Percentiles rank a stretch among this genome's conserved stretches.
phyloP scores from a whole-genome alignment of 352 stramenopile genomes.

The Phytophthora kernoviae region DNA sequence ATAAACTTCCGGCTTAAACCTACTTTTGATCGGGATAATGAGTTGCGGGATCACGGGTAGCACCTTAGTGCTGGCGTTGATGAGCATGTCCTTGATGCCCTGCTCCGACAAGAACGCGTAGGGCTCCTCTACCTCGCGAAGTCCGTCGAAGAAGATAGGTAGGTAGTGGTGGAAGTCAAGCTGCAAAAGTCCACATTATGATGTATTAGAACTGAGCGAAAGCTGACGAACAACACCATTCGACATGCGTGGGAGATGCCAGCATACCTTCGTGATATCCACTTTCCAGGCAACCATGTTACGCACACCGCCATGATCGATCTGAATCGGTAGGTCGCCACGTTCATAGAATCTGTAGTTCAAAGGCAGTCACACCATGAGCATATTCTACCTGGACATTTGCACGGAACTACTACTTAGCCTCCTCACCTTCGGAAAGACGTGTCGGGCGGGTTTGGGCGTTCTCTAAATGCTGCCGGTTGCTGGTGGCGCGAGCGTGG shows the following conservation, averaged over 20 bases:
- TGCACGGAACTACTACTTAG: too few relatives aligned
- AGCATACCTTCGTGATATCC: conserved; percentile 88
- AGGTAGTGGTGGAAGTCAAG: conserved; percentile 99
- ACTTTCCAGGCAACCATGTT: conserved; percentile 98
- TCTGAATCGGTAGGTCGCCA: conserved; percentile 96
- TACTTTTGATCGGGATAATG: conserved; percentile 98
- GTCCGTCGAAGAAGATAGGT: conserved; percentile 98
- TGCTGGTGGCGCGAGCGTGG: conserved; percentile 57
- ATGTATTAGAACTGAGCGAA: background rate
- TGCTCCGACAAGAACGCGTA: conserved; percentile 97
- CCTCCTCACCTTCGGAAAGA: conserved; percentile 67
- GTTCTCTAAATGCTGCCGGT: conserved; percentile 89
- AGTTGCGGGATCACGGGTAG: conserved; percentile 97
- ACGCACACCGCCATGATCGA: conserved; percentile 95
- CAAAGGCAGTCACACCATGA: background rate
- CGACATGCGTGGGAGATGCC: too few relatives aligned
- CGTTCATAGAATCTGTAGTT: conserved; percentile 88
- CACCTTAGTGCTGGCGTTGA: conserved; percentile 94
- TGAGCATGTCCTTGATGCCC: conserved; percentile 98
- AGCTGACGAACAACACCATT: too few relatives aligned
- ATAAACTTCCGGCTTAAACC: conserved; percentile 6
- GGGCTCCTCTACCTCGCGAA: conserved; percentile 96
- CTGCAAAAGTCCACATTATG: conserved; percentile 34
- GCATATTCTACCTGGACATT: background rate
- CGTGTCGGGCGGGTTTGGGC: conserved; percentile 93